These are phyloP conservation scores for Emmonsiellopsis sp. DNA, from an alignment of 2,329 filamentous ascomycete species.

Conservation along the genomic window DNA sequence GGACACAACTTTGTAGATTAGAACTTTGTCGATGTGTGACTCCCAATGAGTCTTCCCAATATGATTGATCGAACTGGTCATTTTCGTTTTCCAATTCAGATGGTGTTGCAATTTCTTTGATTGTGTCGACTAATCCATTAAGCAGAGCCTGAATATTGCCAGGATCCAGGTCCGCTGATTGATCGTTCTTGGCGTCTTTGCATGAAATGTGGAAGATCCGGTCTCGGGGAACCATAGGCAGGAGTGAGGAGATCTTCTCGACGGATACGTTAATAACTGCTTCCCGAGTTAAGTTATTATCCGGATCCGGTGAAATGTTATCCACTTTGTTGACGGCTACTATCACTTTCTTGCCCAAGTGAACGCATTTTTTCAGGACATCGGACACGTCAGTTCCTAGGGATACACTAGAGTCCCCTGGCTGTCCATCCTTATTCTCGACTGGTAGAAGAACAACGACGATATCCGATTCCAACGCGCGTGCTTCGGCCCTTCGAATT, in stretches of 20 bases:
- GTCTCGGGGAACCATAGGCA: conserved; percentile 30
- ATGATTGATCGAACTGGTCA: conserved; percentile 47
- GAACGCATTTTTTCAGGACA: conserved; percentile 43
- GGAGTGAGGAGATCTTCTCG: conserved; percentile 8
- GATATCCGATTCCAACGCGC: conserved; percentile 75
- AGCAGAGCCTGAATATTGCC: conserved; percentile 64
- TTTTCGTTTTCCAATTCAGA: conserved; percentile 24
- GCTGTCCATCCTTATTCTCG: conserved; percentile 39
- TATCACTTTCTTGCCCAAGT: conserved; percentile 45
- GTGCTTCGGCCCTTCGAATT: conserved; percentile 73
- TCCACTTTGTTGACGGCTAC: conserved; percentile 56
- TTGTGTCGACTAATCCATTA: conserved; percentile 55
- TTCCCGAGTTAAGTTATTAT: conserved; percentile 8
- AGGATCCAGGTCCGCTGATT: conserved; percentile 34
- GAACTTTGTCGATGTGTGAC: conserved; percentile 84
- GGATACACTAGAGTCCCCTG: conserved; percentile 20
- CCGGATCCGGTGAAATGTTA: conserved; percentile 23
- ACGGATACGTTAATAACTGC: background rate
- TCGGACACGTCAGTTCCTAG: conserved; percentile 50
- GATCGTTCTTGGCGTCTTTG: conserved; percentile 42
- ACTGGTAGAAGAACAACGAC: conserved; percentile 73
- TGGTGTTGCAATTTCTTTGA: conserved; percentile 42
- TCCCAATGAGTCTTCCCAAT: conserved; percentile 75
- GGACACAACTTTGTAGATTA: conserved; percentile 64
- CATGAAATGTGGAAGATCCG: conserved; percentile 64